Conservation (phyloP, 2,329 filamentous ascomycete genomes). For the Fusarium domesticum region DNA sequence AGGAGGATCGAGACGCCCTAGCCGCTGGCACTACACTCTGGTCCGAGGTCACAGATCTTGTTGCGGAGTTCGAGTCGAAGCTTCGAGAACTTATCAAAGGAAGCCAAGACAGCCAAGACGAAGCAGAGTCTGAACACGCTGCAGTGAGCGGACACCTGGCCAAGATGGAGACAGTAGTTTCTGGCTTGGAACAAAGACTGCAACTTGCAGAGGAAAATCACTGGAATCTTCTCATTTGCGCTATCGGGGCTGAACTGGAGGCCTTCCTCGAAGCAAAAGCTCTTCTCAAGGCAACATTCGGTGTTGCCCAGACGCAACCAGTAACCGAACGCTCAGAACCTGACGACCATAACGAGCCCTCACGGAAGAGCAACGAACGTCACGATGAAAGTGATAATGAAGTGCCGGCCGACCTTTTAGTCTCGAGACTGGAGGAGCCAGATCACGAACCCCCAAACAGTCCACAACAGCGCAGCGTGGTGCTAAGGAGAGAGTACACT, state of each 20-base stretch:
- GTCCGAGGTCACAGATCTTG: constrained; percentile 57
- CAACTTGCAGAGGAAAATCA: constrained; percentile 55
- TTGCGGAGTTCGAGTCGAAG: constrained; percentile 64
- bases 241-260: constrained; percentile 70
- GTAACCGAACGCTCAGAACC: constrained; percentile 3
- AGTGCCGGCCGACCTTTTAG: constrained; percentile 42
- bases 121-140: constrained; percentile 35
- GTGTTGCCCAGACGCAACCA: constrained; percentile 7
- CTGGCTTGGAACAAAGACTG: constrained; percentile 52
- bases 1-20: constrained; percentile 62
- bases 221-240: constrained; percentile 74
- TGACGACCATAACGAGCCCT: neutral
- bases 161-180: constrained; percentile 56
- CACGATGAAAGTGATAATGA: constrained; percentile 41
- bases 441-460: constrained; percentile 15
- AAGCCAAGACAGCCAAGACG: constrained; percentile 28
- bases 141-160: constrained; percentile 46
- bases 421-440: constrained; percentile 32
- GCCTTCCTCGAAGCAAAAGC: constrained; percentile 60
- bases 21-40: constrained; percentile 66
- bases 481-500: constrained; percentile 23
- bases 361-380: constrained; percentile 9
- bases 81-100: constrained; percentile 54
- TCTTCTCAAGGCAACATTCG: constrained; percentile 43
- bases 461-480: constrained; percentile 12